Conservation (phyloP, 257 asterid species). For the Buddleja alternifolia region DNA sequence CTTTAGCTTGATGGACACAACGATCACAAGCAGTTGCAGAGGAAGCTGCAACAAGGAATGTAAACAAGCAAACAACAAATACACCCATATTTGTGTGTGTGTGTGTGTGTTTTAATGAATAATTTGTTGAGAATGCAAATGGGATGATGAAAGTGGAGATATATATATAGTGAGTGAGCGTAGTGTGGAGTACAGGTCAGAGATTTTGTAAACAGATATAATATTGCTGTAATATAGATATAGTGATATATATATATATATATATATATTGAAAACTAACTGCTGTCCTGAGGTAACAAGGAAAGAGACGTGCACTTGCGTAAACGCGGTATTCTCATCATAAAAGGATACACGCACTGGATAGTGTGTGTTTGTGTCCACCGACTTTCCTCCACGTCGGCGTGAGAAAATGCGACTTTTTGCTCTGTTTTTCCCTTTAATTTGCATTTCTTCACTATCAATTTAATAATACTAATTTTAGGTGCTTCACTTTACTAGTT, state of each 20-base stretch:
- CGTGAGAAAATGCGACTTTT: conserved; percentile 4
- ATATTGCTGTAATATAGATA: conserved; percentile 10
- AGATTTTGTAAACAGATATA: conserved; percentile 10
- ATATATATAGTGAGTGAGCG: conserved; percentile 15
- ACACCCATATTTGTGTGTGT: conserved; percentile 5
- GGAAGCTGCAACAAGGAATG: conserved; percentile 42
- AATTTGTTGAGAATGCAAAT: neutral
- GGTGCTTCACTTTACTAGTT: conserved; percentile 22
- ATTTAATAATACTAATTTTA: no score
- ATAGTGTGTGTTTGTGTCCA: conserved; percentile 19
- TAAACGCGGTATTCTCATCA: conserved; percentile 38
- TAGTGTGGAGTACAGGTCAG: conserved; percentile 38
- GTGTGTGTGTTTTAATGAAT: neutral
- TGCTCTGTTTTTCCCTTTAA: neutral
- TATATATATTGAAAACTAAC: conserved; percentile 12
- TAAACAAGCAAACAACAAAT: conserved; percentile 22
- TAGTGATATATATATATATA: no score
- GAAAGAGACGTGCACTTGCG: conserved; percentile 39
- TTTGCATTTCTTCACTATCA: no score
- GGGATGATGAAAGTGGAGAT: neutral
- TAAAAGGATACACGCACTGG: conserved; percentile 12
- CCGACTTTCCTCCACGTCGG: conserved; percentile 20
- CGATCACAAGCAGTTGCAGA: conserved; percentile 68
- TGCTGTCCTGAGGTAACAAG: neutral
- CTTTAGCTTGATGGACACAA: conserved; percentile 60